phyloP scores from a whole-genome alignment of 2,329 filamentous ascomycete species.

The Golovinomyces cichoracearum region DNA sequence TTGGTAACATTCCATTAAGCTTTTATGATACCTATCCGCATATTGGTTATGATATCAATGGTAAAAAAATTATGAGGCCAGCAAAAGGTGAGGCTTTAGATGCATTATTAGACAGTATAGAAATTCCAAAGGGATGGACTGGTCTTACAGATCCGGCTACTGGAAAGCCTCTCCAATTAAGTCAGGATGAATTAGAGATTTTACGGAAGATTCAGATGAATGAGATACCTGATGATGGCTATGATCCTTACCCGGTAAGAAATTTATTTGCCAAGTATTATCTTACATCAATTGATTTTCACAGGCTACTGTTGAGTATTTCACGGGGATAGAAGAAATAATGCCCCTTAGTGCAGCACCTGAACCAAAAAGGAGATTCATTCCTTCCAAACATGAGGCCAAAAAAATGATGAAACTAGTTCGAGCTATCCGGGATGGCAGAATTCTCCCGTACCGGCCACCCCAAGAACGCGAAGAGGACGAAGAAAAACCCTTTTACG shows the following conservation, averaged over 20 bases:
- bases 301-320: conserved; percentile 72
- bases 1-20: conserved; percentile 75
- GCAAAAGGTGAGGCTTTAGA: conserved; percentile 84
- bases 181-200: conserved; percentile 65
- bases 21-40: conserved; percentile 97
- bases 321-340: conserved; percentile 65
- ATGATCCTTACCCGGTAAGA: conserved; percentile 67
- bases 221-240: conserved; percentile 63
- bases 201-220: conserved; percentile 72
- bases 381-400: conserved; percentile 89
- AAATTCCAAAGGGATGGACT: conserved; percentile 91
- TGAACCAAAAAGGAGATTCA: conserved; percentile 81
- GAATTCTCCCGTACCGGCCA: conserved; percentile 73
- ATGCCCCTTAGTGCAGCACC: conserved; percentile 91
- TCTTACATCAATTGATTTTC: conserved; percentile 7
- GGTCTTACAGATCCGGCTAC: conserved; percentile 83
- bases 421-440: conserved; percentile 76
- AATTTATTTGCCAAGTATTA: background rate
- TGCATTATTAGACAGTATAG: conserved; percentile 82
- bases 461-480: conserved; percentile 44
- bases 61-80: conserved; percentile 89
- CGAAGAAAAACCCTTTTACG: conserved; percentile 43
- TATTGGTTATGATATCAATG: conserved; percentile 96
- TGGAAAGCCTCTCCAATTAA: conserved; percentile 73
- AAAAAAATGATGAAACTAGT: conserved; percentile 96